Evolutionary conservation across 345 rosid species (phyloP).

Genomic region (Ricinus communis): DNA sequence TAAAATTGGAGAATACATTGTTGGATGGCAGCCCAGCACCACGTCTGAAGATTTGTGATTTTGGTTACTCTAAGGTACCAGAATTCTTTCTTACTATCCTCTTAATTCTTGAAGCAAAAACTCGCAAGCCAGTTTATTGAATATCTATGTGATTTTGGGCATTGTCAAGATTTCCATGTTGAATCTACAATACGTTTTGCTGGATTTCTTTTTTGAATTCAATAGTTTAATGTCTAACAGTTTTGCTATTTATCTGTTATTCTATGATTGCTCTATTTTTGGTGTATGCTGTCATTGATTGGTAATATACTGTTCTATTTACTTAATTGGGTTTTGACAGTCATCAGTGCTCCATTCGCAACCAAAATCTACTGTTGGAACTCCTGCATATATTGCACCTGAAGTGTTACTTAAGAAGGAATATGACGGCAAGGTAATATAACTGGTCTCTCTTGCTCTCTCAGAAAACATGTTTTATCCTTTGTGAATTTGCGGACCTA

Average conservation of each 20-base stretch:
- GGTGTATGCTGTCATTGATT: conserved; percentile 10
- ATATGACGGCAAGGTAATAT: conserved; percentile 93
- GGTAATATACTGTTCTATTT: conserved; percentile 5
- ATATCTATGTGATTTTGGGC: not conserved
- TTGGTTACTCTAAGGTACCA: conserved; percentile 98
- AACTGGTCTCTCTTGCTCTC: conserved; percentile 9
- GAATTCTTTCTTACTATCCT: conserved; percentile 2
- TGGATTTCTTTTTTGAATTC: too few species aligned
- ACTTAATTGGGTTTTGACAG: conserved; percentile 39
- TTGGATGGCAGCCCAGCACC: conserved; percentile 97
- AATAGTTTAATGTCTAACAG: not conserved
- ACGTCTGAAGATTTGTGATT: conserved; percentile 93
- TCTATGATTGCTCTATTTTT: too few species aligned
- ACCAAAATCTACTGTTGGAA: conserved; percentile 97
- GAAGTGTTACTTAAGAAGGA: conserved; percentile 96
- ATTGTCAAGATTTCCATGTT: not conserved
- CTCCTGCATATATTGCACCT: conserved; percentile 99
- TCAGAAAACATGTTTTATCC: not conserved
- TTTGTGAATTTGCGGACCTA: not conserved
- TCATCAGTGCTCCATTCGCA: conserved; percentile 95
- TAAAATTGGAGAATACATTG: conserved; percentile 91
- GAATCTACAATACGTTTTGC: too few species aligned
- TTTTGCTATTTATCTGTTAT: not conserved
- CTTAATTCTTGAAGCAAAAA: conserved; percentile 1
- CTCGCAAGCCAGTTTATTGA: not conserved